Conservation (phyloP, 1,284 basidiomycete genomes). For the Pascua sp. region DNA sequence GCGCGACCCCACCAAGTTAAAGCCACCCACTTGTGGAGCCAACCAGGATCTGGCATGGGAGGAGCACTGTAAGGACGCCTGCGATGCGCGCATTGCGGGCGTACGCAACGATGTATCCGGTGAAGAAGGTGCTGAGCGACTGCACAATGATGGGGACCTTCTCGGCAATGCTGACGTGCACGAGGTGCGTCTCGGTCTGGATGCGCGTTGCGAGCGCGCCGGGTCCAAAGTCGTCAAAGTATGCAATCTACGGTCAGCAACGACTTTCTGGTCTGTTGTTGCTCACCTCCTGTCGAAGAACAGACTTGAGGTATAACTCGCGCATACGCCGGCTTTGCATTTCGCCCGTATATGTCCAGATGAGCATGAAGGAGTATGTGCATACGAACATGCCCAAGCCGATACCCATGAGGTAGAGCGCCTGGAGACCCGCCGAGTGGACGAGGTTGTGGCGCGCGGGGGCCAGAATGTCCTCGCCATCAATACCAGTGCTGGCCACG, state of each 20-base stretch:
- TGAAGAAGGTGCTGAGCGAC: slow-evolving; percentile 58
- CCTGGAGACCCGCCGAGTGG: background rate
- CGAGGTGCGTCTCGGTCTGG: slow-evolving; percentile 66
- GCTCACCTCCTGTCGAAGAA: slow-evolving; percentile 50
- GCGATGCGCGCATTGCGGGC: slow-evolving; percentile 77
- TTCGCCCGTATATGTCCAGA: slow-evolving; percentile 87
- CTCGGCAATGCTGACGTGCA: slow-evolving; percentile 84
- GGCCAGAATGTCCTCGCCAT: slow-evolving; percentile 7
- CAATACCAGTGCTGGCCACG: too few species aligned
- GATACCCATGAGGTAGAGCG: slow-evolving; percentile 41
- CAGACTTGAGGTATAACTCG: slow-evolving; percentile 49
- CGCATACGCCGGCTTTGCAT: slow-evolving; percentile 72
- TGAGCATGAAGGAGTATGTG: slow-evolving; percentile 66
- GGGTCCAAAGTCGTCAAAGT: slow-evolving; percentile 88
- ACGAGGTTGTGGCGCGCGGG: slow-evolving; percentile 12
- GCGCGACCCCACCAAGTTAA: too few species aligned
- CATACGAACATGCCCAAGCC: slow-evolving; percentile 56
- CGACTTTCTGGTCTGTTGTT: background rate
- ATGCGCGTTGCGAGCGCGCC: slow-evolving; percentile 95
- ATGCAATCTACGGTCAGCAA: slow-evolving; percentile 61
- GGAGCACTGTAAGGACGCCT: slow-evolving; percentile 76
- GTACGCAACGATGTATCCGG: slow-evolving; percentile 64
- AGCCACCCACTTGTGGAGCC: slow-evolving; percentile 21
- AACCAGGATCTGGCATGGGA: slow-evolving; percentile 82
- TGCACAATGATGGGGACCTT: slow-evolving; percentile 62